phyloP scores from a whole-genome alignment of 192 early-diverging fungal genomes.

The Piromyces sp. region DNA sequence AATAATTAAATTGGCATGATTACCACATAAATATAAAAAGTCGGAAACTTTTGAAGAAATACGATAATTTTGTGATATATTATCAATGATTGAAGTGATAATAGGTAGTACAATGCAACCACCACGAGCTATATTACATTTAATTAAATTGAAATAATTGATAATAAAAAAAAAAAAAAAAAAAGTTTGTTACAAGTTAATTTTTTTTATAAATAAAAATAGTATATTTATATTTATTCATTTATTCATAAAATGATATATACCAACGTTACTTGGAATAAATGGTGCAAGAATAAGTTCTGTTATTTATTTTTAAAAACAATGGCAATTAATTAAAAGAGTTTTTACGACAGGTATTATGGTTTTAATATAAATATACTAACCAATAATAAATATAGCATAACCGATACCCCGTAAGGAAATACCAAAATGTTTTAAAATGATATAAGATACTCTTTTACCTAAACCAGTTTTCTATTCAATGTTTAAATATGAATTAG shows the following conservation, averaged over 20 bases:
- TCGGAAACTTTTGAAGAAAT: not conserved
- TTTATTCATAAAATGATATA: not conserved
- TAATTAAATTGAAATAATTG: conserved; percentile 13
- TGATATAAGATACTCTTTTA: conserved; percentile 32
- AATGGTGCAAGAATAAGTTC: conserved; percentile 49
- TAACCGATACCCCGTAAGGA: conserved; percentile 35
- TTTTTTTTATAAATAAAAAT: too few species aligned
- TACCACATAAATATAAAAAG: not conserved
- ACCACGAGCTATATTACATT: conserved; percentile 38
- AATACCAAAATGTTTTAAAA: conserved; percentile 30
- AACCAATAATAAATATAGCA: conserved; percentile 20
- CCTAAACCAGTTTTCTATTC: conserved; percentile 40
- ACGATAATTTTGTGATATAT: conserved; percentile 38
- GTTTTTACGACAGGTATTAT: too few species aligned
- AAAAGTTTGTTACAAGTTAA: too few species aligned
- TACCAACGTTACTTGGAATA: conserved; percentile 20
- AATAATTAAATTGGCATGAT: not conserved
- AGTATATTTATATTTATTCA: too few species aligned
- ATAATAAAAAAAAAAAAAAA: not conserved
- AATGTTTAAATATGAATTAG: not conserved
- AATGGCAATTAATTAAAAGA: too few species aligned
- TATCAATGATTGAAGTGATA: conserved; percentile 37
- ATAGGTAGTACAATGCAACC: conserved; percentile 61
- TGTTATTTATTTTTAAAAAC: not conserved
- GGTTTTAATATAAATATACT: too few species aligned